Evolutionary conservation across 192 early-diverging fungal genomes (phyloP), one percentile per base, ranked within the genome.

Genomic region (Umbelopsis vinacea): DNA sequence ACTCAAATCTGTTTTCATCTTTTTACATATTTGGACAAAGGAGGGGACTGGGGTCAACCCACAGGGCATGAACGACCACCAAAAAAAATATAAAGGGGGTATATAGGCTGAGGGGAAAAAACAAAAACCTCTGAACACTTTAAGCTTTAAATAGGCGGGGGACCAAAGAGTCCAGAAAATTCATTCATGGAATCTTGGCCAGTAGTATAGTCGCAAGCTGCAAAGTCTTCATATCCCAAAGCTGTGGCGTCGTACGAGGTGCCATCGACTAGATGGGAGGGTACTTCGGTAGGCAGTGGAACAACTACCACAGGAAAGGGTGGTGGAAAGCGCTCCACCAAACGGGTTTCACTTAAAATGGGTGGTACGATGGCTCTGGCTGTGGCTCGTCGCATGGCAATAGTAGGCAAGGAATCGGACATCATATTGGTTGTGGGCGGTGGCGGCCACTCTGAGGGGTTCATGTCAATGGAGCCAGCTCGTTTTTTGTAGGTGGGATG

Each of bases 351-450:
- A 63, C 57, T 63, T 37, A 63, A 19, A 19, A 63, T 63, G 1
- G 57, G 57, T 17, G 57, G 57, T 10, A 63, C 57, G 4, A 37
- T 5, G 5, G 57, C 57, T 63, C 19, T 29, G 33, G 57, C 26
- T 0, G 57, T 63, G 57, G 57, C 57, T 29, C 57, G 10, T 19
- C 57, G 57, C 57, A 63, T 35, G 17, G 57, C 57, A 37, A 63
- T 63, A 12, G 57, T 63, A 37, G 57, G 57, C 33, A 50, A 12
- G 15, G 48, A 50, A 29, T 29, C 29, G 6, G 40, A 6, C 6
- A 12, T 12, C 6, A 43, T 43, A 43, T 43, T 43, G 40, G 11
- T 4, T 43, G 11, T 43, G 1, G 40, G 11, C 6, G 40, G 6
- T 0, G 40, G 2, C 0, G 11, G 40, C 40, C 40, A 43, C 8